phyloP scores from a whole-genome alignment of 108 stramenopile genomes.

The Phaeodactylum tricornutum region DNA sequence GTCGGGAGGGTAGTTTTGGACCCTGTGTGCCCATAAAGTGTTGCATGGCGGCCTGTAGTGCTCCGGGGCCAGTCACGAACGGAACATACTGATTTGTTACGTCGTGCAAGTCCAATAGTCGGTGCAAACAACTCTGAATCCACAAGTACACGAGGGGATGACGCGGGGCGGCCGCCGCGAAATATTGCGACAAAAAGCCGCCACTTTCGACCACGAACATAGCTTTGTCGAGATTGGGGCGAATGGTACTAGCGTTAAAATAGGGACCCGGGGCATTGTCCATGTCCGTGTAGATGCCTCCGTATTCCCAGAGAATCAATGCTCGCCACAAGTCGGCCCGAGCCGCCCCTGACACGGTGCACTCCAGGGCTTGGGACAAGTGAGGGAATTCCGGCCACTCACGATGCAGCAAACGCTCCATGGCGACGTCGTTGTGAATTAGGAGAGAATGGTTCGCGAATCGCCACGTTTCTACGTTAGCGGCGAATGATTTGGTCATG shows the following conservation, averaged over 20 bases:
- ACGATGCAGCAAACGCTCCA: constrained; percentile 34
- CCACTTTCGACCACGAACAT: constrained; percentile 1
- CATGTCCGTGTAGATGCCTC: constrained; percentile 36
- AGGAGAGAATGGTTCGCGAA: constrained; percentile 30
- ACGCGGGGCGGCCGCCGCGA: constrained; percentile 3
- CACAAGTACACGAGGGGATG: constrained; percentile 11
- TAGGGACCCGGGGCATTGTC: constrained; percentile 13
- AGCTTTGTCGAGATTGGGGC: constrained; percentile 1
- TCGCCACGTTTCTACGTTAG: not conserved
- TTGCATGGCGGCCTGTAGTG: constrained; percentile 5
- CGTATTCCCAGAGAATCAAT: constrained; percentile 29
- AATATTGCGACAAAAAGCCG: constrained; percentile 1
- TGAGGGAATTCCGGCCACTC: constrained; percentile 33
- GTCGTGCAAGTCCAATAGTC: constrained; percentile 3
- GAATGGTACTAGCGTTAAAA: not conserved
- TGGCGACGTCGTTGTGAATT: constrained; percentile 53
- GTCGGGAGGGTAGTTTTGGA: too few species aligned
- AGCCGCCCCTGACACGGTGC: constrained; percentile 17
- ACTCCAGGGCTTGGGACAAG: constrained; percentile 11
- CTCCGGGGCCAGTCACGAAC: constrained; percentile 27
- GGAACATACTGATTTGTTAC: constrained; percentile 13
- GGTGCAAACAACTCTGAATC: not conserved
- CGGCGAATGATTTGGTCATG: constrained; percentile 8
- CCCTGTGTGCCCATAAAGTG: constrained; percentile 8
- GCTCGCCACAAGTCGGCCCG: constrained; percentile 17